phyloP scores from a whole-genome alignment of 1,284 basidiomycete species.

The Xerocomus amazonicus region DNA sequence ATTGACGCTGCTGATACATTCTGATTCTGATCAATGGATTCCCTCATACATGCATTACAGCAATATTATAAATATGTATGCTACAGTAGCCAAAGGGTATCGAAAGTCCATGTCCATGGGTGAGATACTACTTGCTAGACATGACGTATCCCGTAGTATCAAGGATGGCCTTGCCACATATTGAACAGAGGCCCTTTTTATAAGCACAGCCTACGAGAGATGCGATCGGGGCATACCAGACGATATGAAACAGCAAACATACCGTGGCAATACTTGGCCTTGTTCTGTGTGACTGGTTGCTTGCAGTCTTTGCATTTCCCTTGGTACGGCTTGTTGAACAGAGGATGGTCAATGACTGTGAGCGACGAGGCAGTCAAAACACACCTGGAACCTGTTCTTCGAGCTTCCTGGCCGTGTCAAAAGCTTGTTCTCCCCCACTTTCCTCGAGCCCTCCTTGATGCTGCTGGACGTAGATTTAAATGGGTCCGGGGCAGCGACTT shows the following conservation, averaged over 20 bases:
- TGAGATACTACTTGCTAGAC: conserved; percentile 63
- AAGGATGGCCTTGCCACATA: conserved; percentile 79
- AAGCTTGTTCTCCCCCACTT: conserved; percentile 81
- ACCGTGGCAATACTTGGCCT: conserved; percentile 85
- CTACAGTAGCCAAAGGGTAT: conserved; percentile 27
- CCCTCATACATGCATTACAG: conserved; percentile 11
- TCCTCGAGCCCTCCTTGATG: conserved; percentile 76
- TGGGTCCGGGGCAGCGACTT: conserved; percentile 77
- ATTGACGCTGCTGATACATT: not conserved
- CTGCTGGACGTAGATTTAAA: conserved; percentile 66
- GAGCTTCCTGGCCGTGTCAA: conserved; percentile 59
- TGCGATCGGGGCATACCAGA: conserved; percentile 2
- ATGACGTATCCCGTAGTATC: conserved; percentile 79
- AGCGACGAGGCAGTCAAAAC: conserved; percentile 19
- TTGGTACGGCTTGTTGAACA: conserved; percentile 62
- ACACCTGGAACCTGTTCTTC: conserved; percentile 69
- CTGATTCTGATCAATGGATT: not conserved
- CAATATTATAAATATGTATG: conserved; percentile 4
- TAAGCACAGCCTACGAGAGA: conserved; percentile 68
- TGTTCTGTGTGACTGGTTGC: conserved; percentile 74
- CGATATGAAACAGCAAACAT: conserved; percentile 15
- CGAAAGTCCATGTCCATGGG: not conserved
- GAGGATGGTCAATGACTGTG: conserved; percentile 4
- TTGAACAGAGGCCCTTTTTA: conserved; percentile 78
- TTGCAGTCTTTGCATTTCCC: conserved; percentile 83